Conservation (phyloP, 495 filamentous ascomycete species). For the Daldinia caldariorum region DNA sequence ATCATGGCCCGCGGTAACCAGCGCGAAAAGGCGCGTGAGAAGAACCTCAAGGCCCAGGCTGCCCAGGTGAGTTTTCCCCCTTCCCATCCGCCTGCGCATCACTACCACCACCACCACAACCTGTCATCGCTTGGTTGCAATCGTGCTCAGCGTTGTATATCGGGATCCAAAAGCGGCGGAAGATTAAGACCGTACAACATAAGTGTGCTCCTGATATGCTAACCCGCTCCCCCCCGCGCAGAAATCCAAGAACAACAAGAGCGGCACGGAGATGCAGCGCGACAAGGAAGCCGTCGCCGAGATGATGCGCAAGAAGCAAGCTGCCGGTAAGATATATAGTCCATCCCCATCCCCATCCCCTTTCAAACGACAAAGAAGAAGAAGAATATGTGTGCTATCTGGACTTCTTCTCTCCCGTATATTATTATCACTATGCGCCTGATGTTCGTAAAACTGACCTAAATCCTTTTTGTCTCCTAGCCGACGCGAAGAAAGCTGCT, state of each 20-base stretch:
- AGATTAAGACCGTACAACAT: background rate
- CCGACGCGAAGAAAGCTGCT: constrained; percentile 60
- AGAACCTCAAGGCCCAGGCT: constrained; percentile 73
- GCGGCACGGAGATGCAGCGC: constrained; percentile 74
- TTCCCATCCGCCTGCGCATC: constrained; percentile 10
- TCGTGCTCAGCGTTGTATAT: too few relatives aligned
- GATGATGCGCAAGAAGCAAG: constrained; percentile 93
- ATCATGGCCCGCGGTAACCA: constrained; percentile 92
- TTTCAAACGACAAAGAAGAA: background rate
- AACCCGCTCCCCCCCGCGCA: constrained; percentile 49
- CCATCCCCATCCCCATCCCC: background rate
- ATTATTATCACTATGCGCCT: background rate
- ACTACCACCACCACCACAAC: background rate
- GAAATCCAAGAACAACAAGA: constrained; percentile 68
- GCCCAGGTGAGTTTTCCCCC: constrained; percentile 57
- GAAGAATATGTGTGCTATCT: background rate
- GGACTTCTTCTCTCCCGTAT: background rate
- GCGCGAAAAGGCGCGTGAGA: constrained; percentile 87
- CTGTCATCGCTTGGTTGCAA: background rate
- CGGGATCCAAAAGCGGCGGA: constrained; percentile 5
- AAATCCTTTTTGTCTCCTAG: constrained; percentile 41
- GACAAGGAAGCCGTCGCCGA: constrained; percentile 79
- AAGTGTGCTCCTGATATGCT: constrained; percentile 16
- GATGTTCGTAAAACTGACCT: constrained; percentile 11
- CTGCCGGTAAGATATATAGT: constrained; percentile 67